Conservation (phyloP, 2,329 filamentous ascomycete genomes). For the Exophiala phaeomuriformis region DNA sequence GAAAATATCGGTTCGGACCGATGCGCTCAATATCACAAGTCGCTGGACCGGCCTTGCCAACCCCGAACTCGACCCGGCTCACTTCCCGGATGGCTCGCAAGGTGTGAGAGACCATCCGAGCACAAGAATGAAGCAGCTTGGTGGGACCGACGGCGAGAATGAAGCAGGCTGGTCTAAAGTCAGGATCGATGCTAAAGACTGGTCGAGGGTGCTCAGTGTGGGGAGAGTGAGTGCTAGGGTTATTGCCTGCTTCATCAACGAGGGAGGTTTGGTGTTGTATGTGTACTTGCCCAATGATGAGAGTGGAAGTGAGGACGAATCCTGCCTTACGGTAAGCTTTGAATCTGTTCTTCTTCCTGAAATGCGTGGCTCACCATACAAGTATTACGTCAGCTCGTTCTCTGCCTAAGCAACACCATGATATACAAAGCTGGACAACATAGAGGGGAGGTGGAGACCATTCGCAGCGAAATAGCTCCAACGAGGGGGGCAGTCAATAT, state of each 20-base stretch:
- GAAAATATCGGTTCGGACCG: conserved; percentile 70
- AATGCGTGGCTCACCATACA: neutral
- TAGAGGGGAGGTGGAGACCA: too few relatives aligned
- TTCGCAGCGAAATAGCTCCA: too few relatives aligned
- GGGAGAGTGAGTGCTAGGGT: conserved; percentile 82
- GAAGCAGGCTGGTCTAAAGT: conserved; percentile 84
- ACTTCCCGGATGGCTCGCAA: conserved; percentile 59
- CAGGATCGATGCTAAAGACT: conserved; percentile 85
- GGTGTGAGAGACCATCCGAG: conserved; percentile 71
- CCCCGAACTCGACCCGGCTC: conserved; percentile 72
- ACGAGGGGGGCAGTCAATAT: too few relatives aligned
- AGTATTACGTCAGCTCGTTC: conserved; percentile 44
- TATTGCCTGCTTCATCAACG: conserved; percentile 64
- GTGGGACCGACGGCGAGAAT: conserved; percentile 53
- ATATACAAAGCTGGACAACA: too few relatives aligned
- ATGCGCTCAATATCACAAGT: conserved; percentile 76
- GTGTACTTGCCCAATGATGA: conserved; percentile 39
- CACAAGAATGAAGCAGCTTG: conserved; percentile 61
- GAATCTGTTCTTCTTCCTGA: neutral
- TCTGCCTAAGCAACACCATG: neutral
- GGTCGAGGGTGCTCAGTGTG: conserved; percentile 89
- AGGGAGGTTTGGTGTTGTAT: conserved; percentile 41
- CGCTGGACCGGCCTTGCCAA: conserved; percentile 82
- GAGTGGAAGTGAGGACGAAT: conserved; percentile 36
- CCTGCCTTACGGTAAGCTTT: conserved; percentile 40